Conservation (phyloP, 2,329 filamentous ascomycete species). For the Epichloe coenophiala region DNA sequence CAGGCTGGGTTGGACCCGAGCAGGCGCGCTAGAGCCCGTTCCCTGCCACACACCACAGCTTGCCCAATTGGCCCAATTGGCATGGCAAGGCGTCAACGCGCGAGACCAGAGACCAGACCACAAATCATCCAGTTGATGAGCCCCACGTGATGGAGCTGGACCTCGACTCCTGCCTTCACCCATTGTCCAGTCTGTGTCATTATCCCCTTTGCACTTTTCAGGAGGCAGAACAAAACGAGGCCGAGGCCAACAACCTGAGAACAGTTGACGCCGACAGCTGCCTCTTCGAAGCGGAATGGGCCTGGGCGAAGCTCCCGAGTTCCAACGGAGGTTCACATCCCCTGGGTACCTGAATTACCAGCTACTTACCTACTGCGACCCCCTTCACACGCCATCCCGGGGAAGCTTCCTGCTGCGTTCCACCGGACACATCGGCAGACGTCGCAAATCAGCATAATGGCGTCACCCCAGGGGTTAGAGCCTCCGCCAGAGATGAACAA, state of each 20-base stretch:
- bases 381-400: background rate
- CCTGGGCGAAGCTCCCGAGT: background rate
- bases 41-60: too few species aligned
- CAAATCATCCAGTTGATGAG: background rate
- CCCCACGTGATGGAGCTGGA: constrained; percentile 6
- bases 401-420: background rate
- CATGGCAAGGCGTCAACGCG: too few species aligned
- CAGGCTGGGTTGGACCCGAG: background rate
- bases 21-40: too few species aligned
- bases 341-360: background rate
- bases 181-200: background rate
- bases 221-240: background rate
- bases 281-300: background rate
- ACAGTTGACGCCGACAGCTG: background rate
- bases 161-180: background rate
- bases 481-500: constrained; percentile 19
- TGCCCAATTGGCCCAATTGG: too few species aligned
- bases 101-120: background rate
- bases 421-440: background rate
- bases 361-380: too few species aligned
- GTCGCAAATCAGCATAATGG: constrained; percentile 12
- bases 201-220: too few species aligned
- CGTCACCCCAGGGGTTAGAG: constrained; percentile 17
- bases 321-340: background rate
- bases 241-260: background rate